phyloP scores from a whole-genome alignment of 768 basidiomycete species.

The Chlorophyllum brunneum region DNA sequence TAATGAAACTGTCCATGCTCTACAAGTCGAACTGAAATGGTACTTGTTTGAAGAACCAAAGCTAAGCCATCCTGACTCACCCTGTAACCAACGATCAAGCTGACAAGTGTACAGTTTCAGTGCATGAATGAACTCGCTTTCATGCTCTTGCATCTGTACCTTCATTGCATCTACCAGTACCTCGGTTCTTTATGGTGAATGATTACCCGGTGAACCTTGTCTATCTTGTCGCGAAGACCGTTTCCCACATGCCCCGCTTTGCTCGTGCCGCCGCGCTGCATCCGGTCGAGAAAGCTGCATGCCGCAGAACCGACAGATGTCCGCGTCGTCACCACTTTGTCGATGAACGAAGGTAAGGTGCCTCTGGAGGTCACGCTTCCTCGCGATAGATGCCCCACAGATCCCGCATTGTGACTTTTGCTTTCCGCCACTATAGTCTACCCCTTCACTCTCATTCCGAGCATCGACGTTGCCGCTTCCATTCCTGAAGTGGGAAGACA shows the following conservation, averaged over 20 bases:
- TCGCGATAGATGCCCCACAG: conserved; percentile 16
- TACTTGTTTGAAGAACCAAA: neutral
- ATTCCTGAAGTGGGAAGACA: neutral
- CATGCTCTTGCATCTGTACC: neutral
- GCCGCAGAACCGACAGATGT: conserved; percentile 1
- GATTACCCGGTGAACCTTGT: neutral
- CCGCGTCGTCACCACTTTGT: conserved; percentile 1
- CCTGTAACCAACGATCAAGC: neutral
- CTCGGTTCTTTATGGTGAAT: neutral
- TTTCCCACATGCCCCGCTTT: conserved; percentile 23
- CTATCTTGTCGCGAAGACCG: conserved; percentile 11
- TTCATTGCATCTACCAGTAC: neutral
- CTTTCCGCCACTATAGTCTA: neutral
- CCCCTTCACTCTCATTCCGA: neutral
- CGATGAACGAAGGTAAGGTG: conserved; percentile 15
- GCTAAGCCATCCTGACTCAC: conserved; percentile 8
- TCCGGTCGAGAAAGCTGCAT: conserved; percentile 23
- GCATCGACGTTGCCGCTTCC: neutral
- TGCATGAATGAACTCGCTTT: neutral
- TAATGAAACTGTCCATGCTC: neutral
- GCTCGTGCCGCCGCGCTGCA: conserved; percentile 24
- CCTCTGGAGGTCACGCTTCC: conserved; percentile 15
- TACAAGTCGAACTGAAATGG: neutral
- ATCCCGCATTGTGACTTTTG: neutral
- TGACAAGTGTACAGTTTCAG: neutral